Base-by-base conservation (phyloP, 495 filamentous ascomycete species). In the Amorphotheca resinae region DNA sequence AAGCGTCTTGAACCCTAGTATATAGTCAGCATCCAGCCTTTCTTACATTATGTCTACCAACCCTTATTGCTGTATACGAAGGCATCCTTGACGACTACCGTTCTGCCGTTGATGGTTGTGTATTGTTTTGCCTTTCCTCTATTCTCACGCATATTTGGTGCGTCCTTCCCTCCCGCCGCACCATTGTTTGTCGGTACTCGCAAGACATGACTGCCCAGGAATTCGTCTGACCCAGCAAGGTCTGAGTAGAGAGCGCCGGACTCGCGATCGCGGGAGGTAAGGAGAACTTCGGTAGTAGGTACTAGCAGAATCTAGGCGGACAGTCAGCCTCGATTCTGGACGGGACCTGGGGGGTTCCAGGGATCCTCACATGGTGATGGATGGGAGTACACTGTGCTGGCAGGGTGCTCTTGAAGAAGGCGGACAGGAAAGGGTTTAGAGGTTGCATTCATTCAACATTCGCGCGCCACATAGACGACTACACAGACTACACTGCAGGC, bases 21-120 rank as follows among this genome's bases (percentile, higher is more conserved):
- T 5, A 25, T 15, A 23, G 38, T 56, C 22, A 53, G 47, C 25
- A 53, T 38, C 21, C 9, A 22, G 23, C 22, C 11, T 18, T 25
- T 33, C 14, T 14, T 28, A 9, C 8, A 38, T 20, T 11, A 2
- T 11, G 17, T 9, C 3, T 17, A 38, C 53, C 17, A 59, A 93
- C 88, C 89, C 70, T 95, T 95, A 58, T 99, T 96, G 61, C 80
- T 94, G 62, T 89, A 96, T 9, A 95, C 74, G 51, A 80, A 86
- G 37, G 78, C 76, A 64, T 99, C 93, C 65, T 95, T 96, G 36
- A 99, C 78, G 14, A 96, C 82, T 40, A 99, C 77, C 26, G 84
- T 95, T 48, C 87, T 75, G 28, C 93, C 87, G 63, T 99, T 96
- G 51, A 87, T 68, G 0, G 93, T 99, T 18, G 78, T 81, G 55